Percentiles rank a stretch among this genome's conserved stretches.
These are phyloP conservation scores for Arctium minus DNA, from an alignment of 129 eudicot species.

Conservation along the genomic window DNA sequence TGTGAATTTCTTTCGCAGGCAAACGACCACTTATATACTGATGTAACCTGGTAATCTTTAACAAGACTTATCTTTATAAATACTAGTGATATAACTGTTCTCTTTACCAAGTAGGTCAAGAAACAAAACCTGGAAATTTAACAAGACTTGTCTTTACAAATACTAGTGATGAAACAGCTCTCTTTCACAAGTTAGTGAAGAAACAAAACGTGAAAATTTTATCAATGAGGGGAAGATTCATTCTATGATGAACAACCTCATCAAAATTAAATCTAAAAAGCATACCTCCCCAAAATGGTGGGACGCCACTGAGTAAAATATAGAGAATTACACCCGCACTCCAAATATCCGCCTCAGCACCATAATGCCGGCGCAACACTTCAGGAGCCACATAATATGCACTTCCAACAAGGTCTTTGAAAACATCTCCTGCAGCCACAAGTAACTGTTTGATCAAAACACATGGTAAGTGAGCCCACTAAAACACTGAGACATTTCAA, in stretches of 20 bases:
- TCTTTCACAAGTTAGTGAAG: background rate
- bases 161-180: background rate
- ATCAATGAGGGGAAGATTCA: background rate
- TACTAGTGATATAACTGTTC: background rate
- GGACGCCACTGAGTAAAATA: constrained; percentile 91
- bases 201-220: background rate
- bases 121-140: background rate
- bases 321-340: constrained; percentile 95
- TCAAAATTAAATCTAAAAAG: background rate
- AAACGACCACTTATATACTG: background rate
- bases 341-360: constrained; percentile 95
- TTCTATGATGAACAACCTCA: constrained; percentile 7
- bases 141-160: background rate
- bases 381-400: constrained; percentile 99
- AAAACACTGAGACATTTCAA: background rate
- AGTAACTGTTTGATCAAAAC: constrained; percentile 15
- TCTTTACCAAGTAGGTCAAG: constrained; percentile 8
- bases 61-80: background rate
- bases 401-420: constrained; percentile 94
- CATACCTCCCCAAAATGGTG: constrained; percentile 98
- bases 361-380: constrained; percentile 80
- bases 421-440: constrained; percentile 71
- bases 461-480: constrained; percentile 4
- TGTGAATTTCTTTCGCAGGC: background rate
- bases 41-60: background rate